A percentile compares a stretch with the other conserved stretches of the same genome.
Conservation (phyloP, 345 rosid genomes). For the Melaleuca alternifolia region DNA sequence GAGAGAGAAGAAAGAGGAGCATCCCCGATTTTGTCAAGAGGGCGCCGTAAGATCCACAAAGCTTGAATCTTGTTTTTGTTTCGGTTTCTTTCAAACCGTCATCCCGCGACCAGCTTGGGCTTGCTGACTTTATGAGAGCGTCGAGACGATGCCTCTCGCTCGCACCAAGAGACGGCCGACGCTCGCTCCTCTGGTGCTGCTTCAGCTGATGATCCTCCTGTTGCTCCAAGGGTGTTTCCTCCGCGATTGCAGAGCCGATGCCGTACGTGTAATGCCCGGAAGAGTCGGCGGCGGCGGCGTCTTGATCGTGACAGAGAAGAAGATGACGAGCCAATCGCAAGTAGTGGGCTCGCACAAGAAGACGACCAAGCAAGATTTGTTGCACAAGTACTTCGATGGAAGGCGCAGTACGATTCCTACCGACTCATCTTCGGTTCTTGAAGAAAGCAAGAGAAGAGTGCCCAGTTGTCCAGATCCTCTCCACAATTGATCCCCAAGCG, state of each 20-base stretch:
- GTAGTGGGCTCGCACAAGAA: neutral
- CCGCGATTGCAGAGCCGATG: neutral
- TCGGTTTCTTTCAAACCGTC: neutral
- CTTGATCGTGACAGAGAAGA: neutral
- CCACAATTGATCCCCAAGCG: constrained; percentile 1
- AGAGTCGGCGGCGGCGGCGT: neutral
- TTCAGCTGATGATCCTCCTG: neutral
- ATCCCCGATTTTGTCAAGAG: neutral
- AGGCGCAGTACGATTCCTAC: neutral
- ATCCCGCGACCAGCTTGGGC: neutral
- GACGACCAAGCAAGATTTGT: neutral
- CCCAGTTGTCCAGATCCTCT: constrained; percentile 19
- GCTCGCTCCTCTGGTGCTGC: neutral
- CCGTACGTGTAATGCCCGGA: neutral
- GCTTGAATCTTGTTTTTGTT: neutral
- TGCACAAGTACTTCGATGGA: neutral
- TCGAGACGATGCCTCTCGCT: neutral
- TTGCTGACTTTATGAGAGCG: neutral
- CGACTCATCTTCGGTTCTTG: neutral
- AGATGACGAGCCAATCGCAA: neutral
- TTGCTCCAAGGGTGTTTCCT: neutral
- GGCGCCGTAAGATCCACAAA: neutral
- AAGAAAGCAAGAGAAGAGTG: constrained; percentile 5
- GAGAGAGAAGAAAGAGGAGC: neutral
- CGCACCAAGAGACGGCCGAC: neutral